Percentiles rank a stretch among this genome's conserved stretches.
These are phyloP conservation scores for Gossypium ekmanianum DNA, from an alignment of 345 rosid genomes.

Conservation along the genomic window DNA sequence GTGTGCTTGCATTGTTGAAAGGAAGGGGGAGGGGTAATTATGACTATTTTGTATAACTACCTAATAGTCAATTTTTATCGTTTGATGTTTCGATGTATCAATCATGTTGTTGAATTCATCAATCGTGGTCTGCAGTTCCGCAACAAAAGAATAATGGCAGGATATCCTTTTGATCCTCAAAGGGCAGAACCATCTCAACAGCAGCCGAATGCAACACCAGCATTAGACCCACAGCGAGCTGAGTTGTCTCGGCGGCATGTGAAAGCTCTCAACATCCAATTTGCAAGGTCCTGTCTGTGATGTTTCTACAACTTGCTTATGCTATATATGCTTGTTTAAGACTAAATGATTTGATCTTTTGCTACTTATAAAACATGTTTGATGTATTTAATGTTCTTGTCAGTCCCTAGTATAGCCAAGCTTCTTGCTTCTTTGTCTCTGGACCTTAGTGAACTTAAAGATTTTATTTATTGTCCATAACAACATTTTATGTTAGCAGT, in stretches of 20 bases:
- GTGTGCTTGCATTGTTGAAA: not conserved
- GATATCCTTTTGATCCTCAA: slow-evolving; percentile 48
- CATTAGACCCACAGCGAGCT: slow-evolving; percentile 57
- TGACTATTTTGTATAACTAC: not conserved
- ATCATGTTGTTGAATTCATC: slow-evolving; percentile 10
- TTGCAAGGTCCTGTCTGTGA: slow-evolving; percentile 58
- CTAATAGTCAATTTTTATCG: not conserved
- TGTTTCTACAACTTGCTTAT: not conserved
- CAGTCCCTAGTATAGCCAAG: not conserved
- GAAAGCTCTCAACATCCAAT: slow-evolving; percentile 90
- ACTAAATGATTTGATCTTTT: not conserved
- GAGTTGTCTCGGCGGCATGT: slow-evolving; percentile 82
- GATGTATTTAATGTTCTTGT: not conserved
- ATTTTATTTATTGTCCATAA: not conserved
- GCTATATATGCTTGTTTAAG: not conserved
- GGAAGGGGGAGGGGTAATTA: not conserved
- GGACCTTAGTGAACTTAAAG: not conserved
- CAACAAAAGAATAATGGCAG: slow-evolving; percentile 62
- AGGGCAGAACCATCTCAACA: slow-evolving; percentile 56
- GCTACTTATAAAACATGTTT: not conserved
- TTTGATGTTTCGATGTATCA: not conserved
- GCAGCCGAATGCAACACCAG: slow-evolving; percentile 24
- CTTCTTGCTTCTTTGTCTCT: not conserved
- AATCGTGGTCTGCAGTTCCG: slow-evolving; percentile 48
- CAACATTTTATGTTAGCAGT: slow-evolving; percentile 37